A percentile compares a stretch with the other conserved stretches of the same genome.
These are phyloP conservation scores for Colletotrichum tabaci DNA, from an alignment of 2,329 filamentous ascomycete genomes.

Conservation along the genomic window DNA sequence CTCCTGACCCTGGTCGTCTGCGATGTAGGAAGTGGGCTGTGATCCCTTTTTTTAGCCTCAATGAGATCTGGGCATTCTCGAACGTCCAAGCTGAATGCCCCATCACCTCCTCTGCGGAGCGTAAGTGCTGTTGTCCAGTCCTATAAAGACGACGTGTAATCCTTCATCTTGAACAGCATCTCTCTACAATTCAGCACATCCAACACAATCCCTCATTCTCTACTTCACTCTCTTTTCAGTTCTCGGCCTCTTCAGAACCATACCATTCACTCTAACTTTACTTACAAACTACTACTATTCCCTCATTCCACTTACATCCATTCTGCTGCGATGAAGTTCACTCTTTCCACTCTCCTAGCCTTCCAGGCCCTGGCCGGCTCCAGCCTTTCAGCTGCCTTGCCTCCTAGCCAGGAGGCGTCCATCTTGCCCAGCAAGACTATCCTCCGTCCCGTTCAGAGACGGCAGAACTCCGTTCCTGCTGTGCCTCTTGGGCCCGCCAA, in stretches of 20 bases:
- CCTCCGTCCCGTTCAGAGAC: conserved; percentile 32
- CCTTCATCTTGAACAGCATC: neutral
- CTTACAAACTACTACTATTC: neutral
- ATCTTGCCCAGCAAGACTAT: conserved; percentile 7
- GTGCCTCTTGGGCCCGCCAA: conserved; percentile 34
- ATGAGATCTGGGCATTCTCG: neutral
- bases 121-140: neutral
- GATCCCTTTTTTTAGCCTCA: neutral
- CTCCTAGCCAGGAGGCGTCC: conserved; percentile 2
- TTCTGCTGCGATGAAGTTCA: conserved; percentile 17
- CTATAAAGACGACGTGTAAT: conserved; percentile 8
- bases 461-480: conserved; percentile 12
- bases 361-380: conserved; percentile 22
- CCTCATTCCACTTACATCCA: neutral
- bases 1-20: neutral
- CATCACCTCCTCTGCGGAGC: neutral
- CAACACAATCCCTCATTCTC: neutral
- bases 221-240: neutral
- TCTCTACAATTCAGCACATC: neutral
- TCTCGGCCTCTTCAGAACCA: conserved; percentile 1
- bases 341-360: conserved; percentile 30
- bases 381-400: conserved; percentile 23
- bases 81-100: too few relatives aligned
- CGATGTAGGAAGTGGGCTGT: conserved; percentile 15
- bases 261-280: neutral